Evolutionary conservation across 805 yeast species (phyloP), one percentile per base, ranked within the genome.

Genomic region (Alloascoidea hylecoeti): DNA sequence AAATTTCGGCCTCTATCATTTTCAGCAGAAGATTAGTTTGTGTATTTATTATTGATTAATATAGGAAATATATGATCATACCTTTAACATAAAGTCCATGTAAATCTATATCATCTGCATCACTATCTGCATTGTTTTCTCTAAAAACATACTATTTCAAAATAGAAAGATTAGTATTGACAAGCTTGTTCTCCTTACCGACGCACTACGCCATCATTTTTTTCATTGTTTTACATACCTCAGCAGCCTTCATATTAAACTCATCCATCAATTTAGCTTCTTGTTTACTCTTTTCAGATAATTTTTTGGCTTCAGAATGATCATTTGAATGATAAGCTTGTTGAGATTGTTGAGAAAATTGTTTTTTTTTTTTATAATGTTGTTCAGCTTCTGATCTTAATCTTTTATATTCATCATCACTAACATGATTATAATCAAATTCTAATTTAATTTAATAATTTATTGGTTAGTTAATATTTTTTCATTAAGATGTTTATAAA

Each of bases 121-220:
- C 76, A n/a, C 89, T 77, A 51, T 88, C 96, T 32, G 83, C 72
- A 52, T 89, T 89, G 56, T 89, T 89, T 46, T 81, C 88, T 34
- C 77, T 63, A 55, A 89, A 89, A 1, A 83, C 95, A 50, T 78
- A 86, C 54, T 52, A n/a, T 16, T 14, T 15, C 6, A 12, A 18
- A n/a, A 9, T 33, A 9, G 16, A 6, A 30, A 14, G 15, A 33
- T 4, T 12, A 17, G 4, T 4, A 14, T 5, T 5, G 15, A 18
- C 13, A 14, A 1, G 18, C 5, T 14, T 15, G 6, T 5, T 36
- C 15, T n/a, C 36, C 6, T 30, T 12, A 5, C 16, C 49, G 52
- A 44, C 44, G 44, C 15, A 43, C 53, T 9, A n/a, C n/a, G 30
- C 30, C 30, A 23, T n/a, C 30, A 9, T 23, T 23, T 23, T 23